Evolutionary conservation across 2,329 filamentous ascomycete species (phyloP).

Genomic region (Stagonosporopsis rhizophila): DNA sequence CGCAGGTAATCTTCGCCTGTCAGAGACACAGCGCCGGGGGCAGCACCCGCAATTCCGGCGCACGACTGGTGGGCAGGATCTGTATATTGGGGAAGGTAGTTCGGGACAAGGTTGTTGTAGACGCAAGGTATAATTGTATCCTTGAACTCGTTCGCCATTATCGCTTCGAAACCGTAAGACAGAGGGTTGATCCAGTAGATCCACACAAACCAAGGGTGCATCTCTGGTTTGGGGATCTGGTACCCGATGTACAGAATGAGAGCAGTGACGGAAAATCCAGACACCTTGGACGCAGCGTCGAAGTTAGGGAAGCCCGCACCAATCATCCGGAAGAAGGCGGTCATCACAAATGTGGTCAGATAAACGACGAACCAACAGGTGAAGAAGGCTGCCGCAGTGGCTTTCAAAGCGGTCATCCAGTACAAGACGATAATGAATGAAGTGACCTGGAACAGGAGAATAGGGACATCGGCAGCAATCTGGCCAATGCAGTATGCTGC

Average conservation of each 20-base stretch:
- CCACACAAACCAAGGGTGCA: slow-evolving; percentile 62
- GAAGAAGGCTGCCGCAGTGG: slow-evolving; percentile 78
- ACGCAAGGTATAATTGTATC: slow-evolving; percentile 57
- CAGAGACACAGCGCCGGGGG: slow-evolving; percentile 57
- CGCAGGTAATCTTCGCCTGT: slow-evolving; percentile 66
- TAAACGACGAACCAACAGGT: slow-evolving; percentile 79
- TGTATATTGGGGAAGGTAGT: slow-evolving; percentile 56
- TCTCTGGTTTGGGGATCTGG: slow-evolving; percentile 55
- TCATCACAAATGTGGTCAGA: slow-evolving; percentile 74
- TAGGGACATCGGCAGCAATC: slow-evolving; percentile 64
- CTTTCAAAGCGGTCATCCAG: slow-evolving; percentile 80
- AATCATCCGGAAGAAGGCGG: slow-evolving; percentile 80
- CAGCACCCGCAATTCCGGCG: slow-evolving; percentile 65
- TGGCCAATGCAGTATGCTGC: slow-evolving; percentile 77
- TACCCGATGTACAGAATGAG: slow-evolving; percentile 71
- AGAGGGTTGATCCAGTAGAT: slow-evolving; percentile 78
- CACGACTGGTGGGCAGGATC: slow-evolving; percentile 58
- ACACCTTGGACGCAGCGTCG: slow-evolving; percentile 64
- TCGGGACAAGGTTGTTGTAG: slow-evolving; percentile 59
- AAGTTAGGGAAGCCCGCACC: slow-evolving; percentile 70
- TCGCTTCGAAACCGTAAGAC: slow-evolving; percentile 76
- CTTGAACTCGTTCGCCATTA: slow-evolving; percentile 74
- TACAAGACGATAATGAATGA: slow-evolving; percentile 72
- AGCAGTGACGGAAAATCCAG: slow-evolving; percentile 62
- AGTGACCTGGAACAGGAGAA: slow-evolving; percentile 65